These are phyloP conservation scores for Phylloporus arenicola DNA, from an alignment of 768 basidiomycete genomes.

Conservation along the genomic window DNA sequence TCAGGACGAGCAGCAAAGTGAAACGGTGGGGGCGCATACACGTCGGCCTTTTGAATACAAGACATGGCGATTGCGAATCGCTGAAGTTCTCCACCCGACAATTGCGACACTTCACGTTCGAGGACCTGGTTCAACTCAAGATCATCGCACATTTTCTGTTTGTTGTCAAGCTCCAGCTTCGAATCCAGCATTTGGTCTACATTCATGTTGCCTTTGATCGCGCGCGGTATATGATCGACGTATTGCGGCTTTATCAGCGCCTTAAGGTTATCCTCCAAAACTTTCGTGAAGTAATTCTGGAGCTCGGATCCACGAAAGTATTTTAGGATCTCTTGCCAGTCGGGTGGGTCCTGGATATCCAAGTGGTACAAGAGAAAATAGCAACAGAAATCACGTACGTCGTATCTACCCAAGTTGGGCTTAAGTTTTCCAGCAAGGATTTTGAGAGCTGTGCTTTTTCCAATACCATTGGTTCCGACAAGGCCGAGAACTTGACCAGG, in stretches of 20 bases:
- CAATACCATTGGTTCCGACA: conserved; percentile 99
- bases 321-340: conserved; percentile 98
- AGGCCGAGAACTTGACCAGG: conserved; percentile 98
- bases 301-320: conserved; percentile 98
- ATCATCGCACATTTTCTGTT: conserved; percentile 76
- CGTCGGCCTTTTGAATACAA: conserved; percentile 91
- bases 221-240: conserved; percentile 96
- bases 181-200: conserved; percentile 89
- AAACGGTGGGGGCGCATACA: conserved; percentile 49
- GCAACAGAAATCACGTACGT: conserved; percentile 46
- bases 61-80: conserved; percentile 98
- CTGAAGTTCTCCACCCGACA: conserved; percentile 97
- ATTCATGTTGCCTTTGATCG: conserved; percentile 85
- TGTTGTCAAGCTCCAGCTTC: conserved; percentile 86
- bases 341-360: conserved; percentile 77
- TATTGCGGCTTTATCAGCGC: conserved; percentile 99
- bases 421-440: conserved; percentile 96
- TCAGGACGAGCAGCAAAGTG: neutral
- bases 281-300: conserved; percentile 99
- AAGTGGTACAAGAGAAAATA: neutral
- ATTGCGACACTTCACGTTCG: conserved; percentile 75
- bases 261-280: conserved; percentile 96
- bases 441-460: conserved; percentile 97
- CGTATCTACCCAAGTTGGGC: conserved; percentile 95
- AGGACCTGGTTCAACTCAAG: conserved; percentile 86